These are phyloP conservation scores for Schizothecium vesticola DNA, from an alignment of 495 filamentous ascomycete species.

Conservation along the genomic window DNA sequence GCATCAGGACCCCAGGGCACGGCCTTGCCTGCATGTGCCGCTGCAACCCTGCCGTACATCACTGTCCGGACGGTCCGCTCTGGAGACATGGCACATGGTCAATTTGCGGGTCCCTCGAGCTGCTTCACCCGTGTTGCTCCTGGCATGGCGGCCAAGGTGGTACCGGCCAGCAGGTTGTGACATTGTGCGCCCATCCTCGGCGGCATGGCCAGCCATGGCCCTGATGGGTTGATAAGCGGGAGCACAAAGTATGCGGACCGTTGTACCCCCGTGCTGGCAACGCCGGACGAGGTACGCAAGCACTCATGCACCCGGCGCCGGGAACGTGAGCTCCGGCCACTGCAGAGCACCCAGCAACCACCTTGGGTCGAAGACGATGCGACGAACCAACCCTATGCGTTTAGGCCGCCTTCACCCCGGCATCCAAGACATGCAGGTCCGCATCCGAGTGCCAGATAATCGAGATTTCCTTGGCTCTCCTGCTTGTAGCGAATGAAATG, in stretches of 20 bases:
- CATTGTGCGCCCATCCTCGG: background rate
- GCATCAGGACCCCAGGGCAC: background rate
- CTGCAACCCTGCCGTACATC: background rate
- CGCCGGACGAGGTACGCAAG: background rate
- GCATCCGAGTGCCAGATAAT: conserved; percentile 17
- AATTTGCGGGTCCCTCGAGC: background rate
- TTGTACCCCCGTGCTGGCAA: background rate
- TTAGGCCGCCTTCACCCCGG: background rate
- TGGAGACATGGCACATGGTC: background rate
- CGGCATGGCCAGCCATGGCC: background rate
- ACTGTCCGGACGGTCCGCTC: background rate
- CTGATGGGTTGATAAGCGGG: background rate
- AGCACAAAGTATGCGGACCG: background rate
- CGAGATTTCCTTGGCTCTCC: conserved; percentile 17
- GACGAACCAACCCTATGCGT: background rate
- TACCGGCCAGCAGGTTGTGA: background rate
- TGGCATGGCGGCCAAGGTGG: background rate
- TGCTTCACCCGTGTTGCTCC: background rate
- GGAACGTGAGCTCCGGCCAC: background rate
- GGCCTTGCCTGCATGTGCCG: conserved; percentile 1
- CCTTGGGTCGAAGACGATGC: too few relatives aligned
- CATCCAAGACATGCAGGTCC: conserved; percentile 3
- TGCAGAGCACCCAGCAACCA: too few relatives aligned
- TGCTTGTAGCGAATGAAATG: conserved; percentile 9
- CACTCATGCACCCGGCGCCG: background rate